These are phyloP conservation scores for Darksidea phi DNA, from an alignment of 495 filamentous ascomycete genomes.

Conservation along the genomic window DNA sequence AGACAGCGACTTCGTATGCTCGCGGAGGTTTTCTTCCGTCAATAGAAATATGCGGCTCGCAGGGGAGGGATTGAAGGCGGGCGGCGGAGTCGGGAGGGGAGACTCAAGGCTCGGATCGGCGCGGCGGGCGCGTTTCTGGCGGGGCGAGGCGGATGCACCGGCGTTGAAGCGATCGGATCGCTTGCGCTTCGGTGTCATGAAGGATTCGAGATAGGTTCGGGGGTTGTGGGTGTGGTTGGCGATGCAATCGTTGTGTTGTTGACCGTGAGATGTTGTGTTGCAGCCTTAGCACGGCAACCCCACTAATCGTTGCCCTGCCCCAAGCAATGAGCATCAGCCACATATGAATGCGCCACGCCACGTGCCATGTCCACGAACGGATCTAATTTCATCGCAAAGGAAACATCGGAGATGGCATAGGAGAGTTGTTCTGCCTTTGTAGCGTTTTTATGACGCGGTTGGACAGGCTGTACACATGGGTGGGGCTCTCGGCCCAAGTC, in stretches of 20 bases:
- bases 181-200: constrained; percentile 16
- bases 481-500: too few species aligned
- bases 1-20: constrained; percentile 21
- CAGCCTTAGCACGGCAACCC: constrained; percentile 1
- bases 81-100: constrained; percentile 9
- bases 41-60: constrained; percentile 7
- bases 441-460: too few species aligned
- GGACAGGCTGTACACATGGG: too few species aligned
- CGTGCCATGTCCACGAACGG: too few species aligned
- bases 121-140: constrained; percentile 1
- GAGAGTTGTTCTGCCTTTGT: too few species aligned
- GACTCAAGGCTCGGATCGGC: constrained; percentile 7
- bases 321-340: neutral
- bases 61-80: constrained; percentile 5
- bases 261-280: neutral
- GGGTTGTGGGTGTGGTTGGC: constrained; percentile 13
- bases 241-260: neutral
- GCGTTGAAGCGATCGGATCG: constrained; percentile 7
- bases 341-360: too few species aligned
- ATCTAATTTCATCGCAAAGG: too few species aligned
- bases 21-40: constrained; percentile 12
- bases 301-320: neutral
- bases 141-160: constrained; percentile 5
- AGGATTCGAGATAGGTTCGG: constrained; percentile 13
- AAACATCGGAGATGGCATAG: too few species aligned